Conservation (phyloP, 805 yeast species). For the Starmerella khaoyaiensis region DNA sequence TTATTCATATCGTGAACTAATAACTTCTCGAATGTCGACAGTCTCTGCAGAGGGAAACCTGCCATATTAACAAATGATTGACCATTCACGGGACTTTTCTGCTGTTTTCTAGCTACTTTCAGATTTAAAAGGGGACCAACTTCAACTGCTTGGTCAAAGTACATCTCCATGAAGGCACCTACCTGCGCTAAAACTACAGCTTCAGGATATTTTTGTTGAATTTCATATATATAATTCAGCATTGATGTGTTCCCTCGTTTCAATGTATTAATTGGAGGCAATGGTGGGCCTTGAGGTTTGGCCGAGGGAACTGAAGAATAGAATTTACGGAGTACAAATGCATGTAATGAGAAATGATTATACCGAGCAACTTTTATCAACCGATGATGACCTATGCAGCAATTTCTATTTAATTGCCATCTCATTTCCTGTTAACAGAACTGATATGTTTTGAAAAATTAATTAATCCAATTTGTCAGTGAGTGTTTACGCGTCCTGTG, state of each 20-base stretch:
- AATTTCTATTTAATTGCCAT: no score
- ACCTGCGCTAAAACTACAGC: slow-evolving; percentile 37
- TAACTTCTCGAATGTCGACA: slow-evolving; percentile 59
- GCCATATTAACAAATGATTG: slow-evolving; percentile 43
- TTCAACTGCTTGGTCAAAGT: slow-evolving; percentile 73
- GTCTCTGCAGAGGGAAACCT: slow-evolving; percentile 69
- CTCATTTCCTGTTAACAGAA: no score
- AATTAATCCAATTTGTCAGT: no score
- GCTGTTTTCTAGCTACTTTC: slow-evolving; percentile 43
- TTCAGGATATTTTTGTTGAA: slow-evolving; percentile 37
- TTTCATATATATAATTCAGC: slow-evolving; percentile 17
- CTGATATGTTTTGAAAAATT: no score
- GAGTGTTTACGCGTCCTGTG: no score
- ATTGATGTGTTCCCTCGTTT: slow-evolving; percentile 7
- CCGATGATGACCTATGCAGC: no score
- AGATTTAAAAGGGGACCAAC: slow-evolving; percentile 61
- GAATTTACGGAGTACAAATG: no score
- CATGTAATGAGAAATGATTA: no score
- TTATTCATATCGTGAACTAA: slow-evolving; percentile 57
- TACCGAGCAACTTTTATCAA: no score
- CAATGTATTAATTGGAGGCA: slow-evolving; percentile 3
- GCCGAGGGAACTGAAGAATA: no score
- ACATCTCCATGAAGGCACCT: slow-evolving; percentile 36
- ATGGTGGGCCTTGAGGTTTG: slow-evolving; percentile 3
- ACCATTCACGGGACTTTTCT: slow-evolving; percentile 26